phyloP scores from a whole-genome alignment of 1,284 basidiomycete species.

The Porogramme epimiltina region DNA sequence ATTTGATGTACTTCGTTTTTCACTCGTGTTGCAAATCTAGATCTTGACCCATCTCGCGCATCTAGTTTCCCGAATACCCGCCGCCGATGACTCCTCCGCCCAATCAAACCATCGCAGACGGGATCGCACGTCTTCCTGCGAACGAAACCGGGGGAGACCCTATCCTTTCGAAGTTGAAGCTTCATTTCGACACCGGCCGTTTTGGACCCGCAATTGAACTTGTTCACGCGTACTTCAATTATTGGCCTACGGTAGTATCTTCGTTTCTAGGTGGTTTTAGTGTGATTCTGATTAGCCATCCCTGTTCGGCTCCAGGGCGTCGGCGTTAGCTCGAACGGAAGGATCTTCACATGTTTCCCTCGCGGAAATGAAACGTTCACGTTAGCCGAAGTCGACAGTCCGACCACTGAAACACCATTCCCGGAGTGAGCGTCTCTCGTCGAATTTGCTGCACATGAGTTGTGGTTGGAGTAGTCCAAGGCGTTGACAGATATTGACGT shows the following conservation, averaged over 20 bases:
- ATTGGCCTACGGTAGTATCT: conserved; percentile 19
- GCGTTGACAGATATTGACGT: neutral
- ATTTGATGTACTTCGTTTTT: too few relatives aligned
- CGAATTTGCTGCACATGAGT: too few relatives aligned
- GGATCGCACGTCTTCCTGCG: conserved; percentile 9
- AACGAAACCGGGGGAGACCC: conserved; percentile 11
- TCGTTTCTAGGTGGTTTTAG: neutral
- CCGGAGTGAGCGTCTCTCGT: conserved; percentile 15
- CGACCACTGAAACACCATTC: conserved; percentile 23
- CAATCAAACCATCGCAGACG: conserved; percentile 21
- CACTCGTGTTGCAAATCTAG: too few relatives aligned
- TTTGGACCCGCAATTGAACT: conserved; percentile 22
- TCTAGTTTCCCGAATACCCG: conserved; percentile 21
- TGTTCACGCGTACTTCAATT: conserved; percentile 24
- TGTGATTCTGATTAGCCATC: neutral
- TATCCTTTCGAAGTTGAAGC: conserved; percentile 7
- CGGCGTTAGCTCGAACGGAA: conserved; percentile 21
- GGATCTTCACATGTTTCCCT: conserved; percentile 24
- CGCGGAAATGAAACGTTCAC: conserved; percentile 27
- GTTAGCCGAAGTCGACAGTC: conserved; percentile 19
- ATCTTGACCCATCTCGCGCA: neutral
- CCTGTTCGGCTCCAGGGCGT: conserved; percentile 15
- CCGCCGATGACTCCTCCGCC: conserved; percentile 24
- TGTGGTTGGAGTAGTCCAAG: too few relatives aligned
- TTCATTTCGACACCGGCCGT: conserved; percentile 23